Conservation (phyloP, 306 rosid genomes). For the Cucumis melo region DNA sequence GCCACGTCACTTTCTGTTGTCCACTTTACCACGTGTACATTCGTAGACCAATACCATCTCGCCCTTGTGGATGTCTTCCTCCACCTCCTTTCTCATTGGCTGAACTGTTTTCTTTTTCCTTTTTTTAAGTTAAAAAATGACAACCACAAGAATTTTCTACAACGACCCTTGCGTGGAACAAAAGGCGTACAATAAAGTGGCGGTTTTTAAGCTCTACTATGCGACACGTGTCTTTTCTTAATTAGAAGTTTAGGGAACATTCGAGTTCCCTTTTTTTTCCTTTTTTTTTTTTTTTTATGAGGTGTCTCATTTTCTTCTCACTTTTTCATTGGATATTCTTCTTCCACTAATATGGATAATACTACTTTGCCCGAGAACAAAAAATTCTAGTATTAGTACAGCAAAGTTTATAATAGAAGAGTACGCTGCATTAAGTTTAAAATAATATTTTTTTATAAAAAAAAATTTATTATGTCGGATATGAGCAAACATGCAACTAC, state of each 20-base stretch:
- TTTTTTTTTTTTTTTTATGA: not conserved
- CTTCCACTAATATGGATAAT: not conserved
- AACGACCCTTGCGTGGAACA: not conserved
- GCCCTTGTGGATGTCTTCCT: not conserved
- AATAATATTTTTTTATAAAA: no score
- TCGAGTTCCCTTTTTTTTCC: not conserved
- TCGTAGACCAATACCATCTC: not conserved
- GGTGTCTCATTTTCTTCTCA: not conserved
- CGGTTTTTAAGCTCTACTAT: not conserved
- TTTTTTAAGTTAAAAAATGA: no score
- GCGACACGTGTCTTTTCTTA: not conserved
- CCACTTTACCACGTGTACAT: slow-evolving; percentile 4
- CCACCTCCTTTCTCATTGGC: not conserved
- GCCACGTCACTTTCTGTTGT: slow-evolving; percentile 1
- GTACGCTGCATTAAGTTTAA: no score
- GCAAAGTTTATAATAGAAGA: no score
- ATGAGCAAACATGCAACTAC: no score
- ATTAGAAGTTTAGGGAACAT: not conserved
- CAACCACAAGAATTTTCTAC: not conserved
- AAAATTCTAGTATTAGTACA: no score
- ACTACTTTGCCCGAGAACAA: no score
- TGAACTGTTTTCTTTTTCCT: not conserved
- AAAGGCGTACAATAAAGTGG: not conserved
- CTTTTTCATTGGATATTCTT: not conserved
- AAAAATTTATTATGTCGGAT: no score